Base-by-base conservation (phyloP, 495 filamentous ascomycete genomes). In the Cladorrhinum samala region DNA sequence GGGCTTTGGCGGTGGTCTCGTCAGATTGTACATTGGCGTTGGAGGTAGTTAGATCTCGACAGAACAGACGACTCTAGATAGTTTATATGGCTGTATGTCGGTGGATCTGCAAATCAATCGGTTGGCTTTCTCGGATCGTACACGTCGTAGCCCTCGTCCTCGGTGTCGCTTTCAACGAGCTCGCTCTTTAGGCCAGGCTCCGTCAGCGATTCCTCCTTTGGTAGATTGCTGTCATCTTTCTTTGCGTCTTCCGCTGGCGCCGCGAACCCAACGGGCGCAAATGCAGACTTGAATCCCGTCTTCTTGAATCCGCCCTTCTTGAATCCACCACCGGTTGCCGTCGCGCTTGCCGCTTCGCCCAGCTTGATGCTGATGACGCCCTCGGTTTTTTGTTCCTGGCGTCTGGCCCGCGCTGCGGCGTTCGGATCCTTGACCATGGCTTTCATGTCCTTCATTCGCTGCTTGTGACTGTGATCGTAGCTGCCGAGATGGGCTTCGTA, bases 391-490 rank as follows among this genome's bases (percentile, higher is more conserved):
- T 80, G 79, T 67, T 90, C 87, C 24, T 85, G 83, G 59, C 81
- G 81, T 23, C 85, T 75, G 8, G 86, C 85, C 58, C 85, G 83
- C 43, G 71, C 72, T 2, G 73, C 69, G 11, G 80, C 78, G 47
- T 68, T 68, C 11, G 81, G 79, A 53, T 83, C 80, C 46, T 77
- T 76, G 11, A 78, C 77, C 70, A 85, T 79, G 57, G 80, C 75
- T 65, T 83, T 83, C 80, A 85, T 81, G 56, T 86, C 81, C 68
- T 83, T 82, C 48, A 84, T 73, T 23, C 65, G 80, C 69, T 85
- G 75, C 54, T 83, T 83, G 65, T 88, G 84, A 49, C 73, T 77
- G 68, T 88, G 84, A 60, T 88, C 84, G 66, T 88, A 88, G 52
- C 80, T 84, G 54, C 74, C 73, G 21, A 86, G 77, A 62, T 88